Evolutionary conservation across 2,329 filamentous ascomycete species (phyloP).

Genomic region (Leptoxyphium fumago): DNA sequence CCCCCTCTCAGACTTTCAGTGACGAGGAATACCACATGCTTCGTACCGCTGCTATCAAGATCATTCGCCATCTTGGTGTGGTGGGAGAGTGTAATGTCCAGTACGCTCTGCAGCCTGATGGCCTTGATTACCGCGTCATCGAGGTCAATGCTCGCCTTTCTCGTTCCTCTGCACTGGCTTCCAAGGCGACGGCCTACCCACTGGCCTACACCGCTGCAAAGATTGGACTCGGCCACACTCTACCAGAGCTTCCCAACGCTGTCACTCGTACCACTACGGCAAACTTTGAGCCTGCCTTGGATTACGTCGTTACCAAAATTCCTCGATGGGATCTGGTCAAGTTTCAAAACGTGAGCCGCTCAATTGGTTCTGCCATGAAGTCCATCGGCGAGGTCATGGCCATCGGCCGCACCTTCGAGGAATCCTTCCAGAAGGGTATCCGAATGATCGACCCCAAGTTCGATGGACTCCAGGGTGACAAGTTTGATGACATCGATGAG

Average conservation of each 20-base stretch:
- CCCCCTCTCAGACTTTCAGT: conserved; percentile 88
- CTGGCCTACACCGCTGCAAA: conserved; percentile 96
- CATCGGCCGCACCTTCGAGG: conserved; percentile 94
- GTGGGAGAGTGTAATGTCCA: conserved; percentile 98
- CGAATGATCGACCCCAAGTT: conserved; percentile 89
- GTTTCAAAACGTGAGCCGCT: conserved; percentile 96
- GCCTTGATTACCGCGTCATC: conserved; percentile 94
- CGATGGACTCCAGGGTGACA: conserved; percentile 85
- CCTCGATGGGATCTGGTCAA: conserved; percentile 96
- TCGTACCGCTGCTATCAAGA: conserved; percentile 92
- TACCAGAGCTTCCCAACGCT: conserved; percentile 91
- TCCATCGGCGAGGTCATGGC: conserved; percentile 99
- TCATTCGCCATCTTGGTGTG: conserved; percentile 89
- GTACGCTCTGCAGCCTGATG: conserved; percentile 91
- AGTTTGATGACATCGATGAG: conserved; percentile 84
- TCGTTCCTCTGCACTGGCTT: conserved; percentile 88
- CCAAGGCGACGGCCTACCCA: conserved; percentile 95
- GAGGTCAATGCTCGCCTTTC: conserved; percentile 98
- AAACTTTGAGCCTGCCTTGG: conserved; percentile 94
- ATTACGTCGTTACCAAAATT: conserved; percentile 98
- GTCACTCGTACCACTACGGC: conserved; percentile 98
- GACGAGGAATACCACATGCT: conserved; percentile 99
- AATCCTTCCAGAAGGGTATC: conserved; percentile 98
- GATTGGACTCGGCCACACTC: conserved; percentile 88
- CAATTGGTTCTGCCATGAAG: conserved; percentile 98